A percentile compares a stretch with the other conserved stretches of the same genome.
Conservation (phyloP, 345 rosid species). For the Trapa incisa region DNA sequence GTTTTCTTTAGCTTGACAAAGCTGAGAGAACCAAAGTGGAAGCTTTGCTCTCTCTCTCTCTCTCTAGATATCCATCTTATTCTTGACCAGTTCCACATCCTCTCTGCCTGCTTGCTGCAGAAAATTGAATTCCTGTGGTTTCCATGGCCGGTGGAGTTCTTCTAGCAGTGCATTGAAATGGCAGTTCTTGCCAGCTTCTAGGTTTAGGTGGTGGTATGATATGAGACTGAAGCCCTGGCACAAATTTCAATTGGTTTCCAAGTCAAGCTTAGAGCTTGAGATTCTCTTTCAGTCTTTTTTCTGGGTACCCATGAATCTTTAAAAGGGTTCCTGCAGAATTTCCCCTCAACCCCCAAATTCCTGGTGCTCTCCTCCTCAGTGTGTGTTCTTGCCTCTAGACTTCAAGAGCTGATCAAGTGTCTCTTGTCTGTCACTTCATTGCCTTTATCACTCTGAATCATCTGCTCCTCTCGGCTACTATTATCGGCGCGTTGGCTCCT, state of each 20-base stretch:
- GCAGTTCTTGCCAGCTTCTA: not conserved
- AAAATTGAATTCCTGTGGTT: not conserved
- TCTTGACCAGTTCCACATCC: slow-evolving; percentile 21
- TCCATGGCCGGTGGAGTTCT: not conserved
- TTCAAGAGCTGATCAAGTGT: not conserved
- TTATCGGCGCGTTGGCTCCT: not conserved
- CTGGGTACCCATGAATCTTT: slow-evolving; percentile 29
- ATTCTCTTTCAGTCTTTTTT: slow-evolving; percentile 21
- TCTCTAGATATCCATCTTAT: slow-evolving; percentile 10
- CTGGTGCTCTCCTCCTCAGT: slow-evolving; percentile 7
- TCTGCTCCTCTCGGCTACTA: slow-evolving; percentile 1
- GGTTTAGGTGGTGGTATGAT: slow-evolving; percentile 20
- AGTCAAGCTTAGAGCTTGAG: slow-evolving; percentile 24
- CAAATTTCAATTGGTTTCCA: slow-evolving; percentile 31
- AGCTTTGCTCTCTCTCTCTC: not conserved
- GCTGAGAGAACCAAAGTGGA: not conserved
- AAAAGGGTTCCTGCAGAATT: slow-evolving; percentile 12
- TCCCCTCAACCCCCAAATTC: slow-evolving; percentile 11
- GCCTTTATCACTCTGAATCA: slow-evolving; percentile 20
- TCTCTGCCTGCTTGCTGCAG: slow-evolving; percentile 9
- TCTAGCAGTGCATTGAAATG: not conserved
- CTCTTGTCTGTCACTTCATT: not conserved
- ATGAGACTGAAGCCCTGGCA: slow-evolving; percentile 16
- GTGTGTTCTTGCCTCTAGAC: not conserved
- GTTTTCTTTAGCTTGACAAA: not conserved